Base-by-base conservation (phyloP, 257 asterid genomes). In the Jaltomata sinuosa region DNA sequence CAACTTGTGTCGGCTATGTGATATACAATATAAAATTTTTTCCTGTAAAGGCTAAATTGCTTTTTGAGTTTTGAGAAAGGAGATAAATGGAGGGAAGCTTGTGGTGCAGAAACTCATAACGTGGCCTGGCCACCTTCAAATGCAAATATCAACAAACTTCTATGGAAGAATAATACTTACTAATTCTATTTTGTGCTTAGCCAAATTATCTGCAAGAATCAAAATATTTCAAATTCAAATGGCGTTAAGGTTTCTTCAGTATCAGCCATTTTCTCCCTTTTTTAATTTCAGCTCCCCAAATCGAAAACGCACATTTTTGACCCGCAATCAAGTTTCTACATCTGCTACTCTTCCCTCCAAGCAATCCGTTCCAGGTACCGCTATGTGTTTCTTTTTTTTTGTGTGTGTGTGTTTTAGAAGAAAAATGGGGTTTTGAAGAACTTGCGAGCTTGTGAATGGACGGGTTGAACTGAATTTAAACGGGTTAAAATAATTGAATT, bases 101-200 rank as follows among this genome's bases (percentile, higher is more conserved):
- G 55, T 74, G 80, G 80, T 42, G 80, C 7, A 42, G 57, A 74
- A 74, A 42, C 57, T 74, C 25, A 22, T 38, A 80, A 42, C 84
- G 84, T 80, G 84, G 84, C 50, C 61, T 80, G 84, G 84, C 50
- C 61, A 21, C 19, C 25, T 76, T 11, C n/a, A 47, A 34, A 80
- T 80, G 32, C 54, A 36, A 57, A 1, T 54, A 55, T 61, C 84
- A 80, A 57, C n/a, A 32, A 31, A 55, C 25, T 21, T 27, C 80
- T 22, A 72, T 22, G 6, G 25, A 57, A 10, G 34, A 40, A 12
- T 34, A 61, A 22, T 36, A 80, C 0, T 42, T 14, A 2, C 59
- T 31, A 38, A 45, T 14, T 72, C 6, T 38, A 27, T 3, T 12
- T 79, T 27, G 2, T 79, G 49, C 12, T 79, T 50, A 27, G 14